Percentiles rank a stretch among this genome's conserved stretches.
Conservation (phyloP, 2,329 filamentous ascomycete genomes). For the Xylariaceae sp. region DNA sequence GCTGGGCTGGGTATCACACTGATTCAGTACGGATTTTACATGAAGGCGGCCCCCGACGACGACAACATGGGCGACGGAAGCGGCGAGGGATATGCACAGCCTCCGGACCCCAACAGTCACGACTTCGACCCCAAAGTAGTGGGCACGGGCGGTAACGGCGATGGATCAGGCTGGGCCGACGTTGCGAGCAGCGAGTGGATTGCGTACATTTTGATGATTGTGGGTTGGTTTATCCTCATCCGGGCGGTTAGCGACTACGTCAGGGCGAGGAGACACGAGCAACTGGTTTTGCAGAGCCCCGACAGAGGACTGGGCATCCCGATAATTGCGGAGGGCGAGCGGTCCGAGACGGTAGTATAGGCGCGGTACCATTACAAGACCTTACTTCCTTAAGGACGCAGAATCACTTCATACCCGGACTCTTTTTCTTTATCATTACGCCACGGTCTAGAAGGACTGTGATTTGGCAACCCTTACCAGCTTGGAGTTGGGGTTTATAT, state of each 20-base stretch:
- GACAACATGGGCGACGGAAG: slow-evolving; percentile 40
- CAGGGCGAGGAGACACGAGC: slow-evolving; percentile 81
- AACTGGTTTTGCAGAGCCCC: slow-evolving; percentile 86
- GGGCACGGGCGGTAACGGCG: slow-evolving; percentile 31
- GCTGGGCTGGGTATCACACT: slow-evolving; percentile 92
- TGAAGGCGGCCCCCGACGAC: slow-evolving; percentile 60
- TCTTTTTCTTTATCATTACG: neutral
- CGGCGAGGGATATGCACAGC: slow-evolving; percentile 59
- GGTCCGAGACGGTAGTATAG: slow-evolving; percentile 69
- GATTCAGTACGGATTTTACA: slow-evolving; percentile 94
- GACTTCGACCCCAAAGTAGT: slow-evolving; percentile 75
- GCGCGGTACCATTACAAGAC: neutral
- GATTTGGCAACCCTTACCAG: slow-evolving; percentile 2
- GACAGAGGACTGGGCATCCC: slow-evolving; percentile 80
- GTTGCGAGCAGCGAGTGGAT: slow-evolving; percentile 80
- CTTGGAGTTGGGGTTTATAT: slow-evolving; percentile 10
- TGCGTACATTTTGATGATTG: slow-evolving; percentile 89
- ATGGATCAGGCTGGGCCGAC: slow-evolving; percentile 44
- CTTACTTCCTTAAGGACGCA: neutral
- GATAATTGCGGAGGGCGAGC: slow-evolving; percentile 81
- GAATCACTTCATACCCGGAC: too few species aligned
- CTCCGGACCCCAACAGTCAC: slow-evolving; percentile 84
- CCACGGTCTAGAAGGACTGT: neutral
- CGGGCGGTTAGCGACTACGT: slow-evolving; percentile 89
- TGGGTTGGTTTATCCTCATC: slow-evolving; percentile 97